A percentile compares a stretch with the other conserved stretches of the same genome.
These are phyloP conservation scores for Candida glucosophila DNA, from an alignment of 1,139 yeast species.

Conservation along the genomic window DNA sequence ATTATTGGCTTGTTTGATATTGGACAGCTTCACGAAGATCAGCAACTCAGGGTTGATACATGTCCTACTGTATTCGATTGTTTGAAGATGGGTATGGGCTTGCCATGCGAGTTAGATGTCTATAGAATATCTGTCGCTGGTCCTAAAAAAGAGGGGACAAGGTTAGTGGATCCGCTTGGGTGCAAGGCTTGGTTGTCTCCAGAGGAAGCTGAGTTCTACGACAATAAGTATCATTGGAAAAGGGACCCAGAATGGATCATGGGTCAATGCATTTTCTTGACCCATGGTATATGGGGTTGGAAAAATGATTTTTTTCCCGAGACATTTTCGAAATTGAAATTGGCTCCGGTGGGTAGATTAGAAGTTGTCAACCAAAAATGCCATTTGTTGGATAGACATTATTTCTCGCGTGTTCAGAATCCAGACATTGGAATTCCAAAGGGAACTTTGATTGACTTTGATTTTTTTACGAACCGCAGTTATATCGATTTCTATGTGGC, in stretches of 20 bases:
- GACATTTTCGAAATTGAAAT: conserved; percentile 5
- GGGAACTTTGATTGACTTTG: conserved; percentile 22
- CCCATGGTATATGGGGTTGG: conserved; percentile 67
- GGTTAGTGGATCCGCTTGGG: conserved; percentile 59
- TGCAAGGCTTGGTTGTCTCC: conserved; percentile 57
- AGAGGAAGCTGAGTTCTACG: conserved; percentile 32
- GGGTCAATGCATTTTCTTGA: conserved; percentile 74
- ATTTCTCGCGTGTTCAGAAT: conserved; percentile 21
- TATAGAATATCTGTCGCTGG: conserved; percentile 67
- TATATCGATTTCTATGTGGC: conserved; percentile 51
- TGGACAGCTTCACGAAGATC: conserved; percentile 37
- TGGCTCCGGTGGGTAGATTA: conserved; percentile 23
- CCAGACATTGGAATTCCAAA: conserved; percentile 10
- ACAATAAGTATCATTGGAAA: conserved; percentile 59
- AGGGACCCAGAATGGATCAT: conserved; percentile 57
- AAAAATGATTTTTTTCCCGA: conserved; percentile 17
- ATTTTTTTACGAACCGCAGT: conserved; percentile 53
- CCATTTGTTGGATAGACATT: conserved; percentile 21
- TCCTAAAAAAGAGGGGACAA: conserved; percentile 54
- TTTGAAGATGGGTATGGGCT: conserved; percentile 64
- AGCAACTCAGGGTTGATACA: conserved; percentile 55
- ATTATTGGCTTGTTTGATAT: conserved; percentile 47
- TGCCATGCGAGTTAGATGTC: conserved; percentile 52
- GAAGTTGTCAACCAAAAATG: conserved; percentile 20
- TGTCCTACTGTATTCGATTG: conserved; percentile 61